phyloP scores from a whole-genome alignment of 352 stramenopile species.

The Globisporangium middletonii region DNA sequence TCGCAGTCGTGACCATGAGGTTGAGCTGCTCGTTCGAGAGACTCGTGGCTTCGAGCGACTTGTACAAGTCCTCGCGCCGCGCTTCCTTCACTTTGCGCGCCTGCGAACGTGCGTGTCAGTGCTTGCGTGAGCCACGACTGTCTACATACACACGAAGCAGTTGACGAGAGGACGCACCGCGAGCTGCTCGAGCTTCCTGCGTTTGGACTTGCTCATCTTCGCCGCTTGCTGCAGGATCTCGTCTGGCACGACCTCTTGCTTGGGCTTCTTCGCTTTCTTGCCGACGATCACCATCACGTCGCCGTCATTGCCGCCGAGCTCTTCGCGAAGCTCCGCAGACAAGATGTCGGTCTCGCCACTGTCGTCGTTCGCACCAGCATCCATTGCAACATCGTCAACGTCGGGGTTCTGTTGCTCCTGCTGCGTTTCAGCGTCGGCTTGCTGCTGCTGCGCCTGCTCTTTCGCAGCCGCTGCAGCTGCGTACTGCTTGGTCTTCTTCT shows the following conservation, averaged over 20 bases:
- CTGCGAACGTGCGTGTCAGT: constrained; percentile 3
- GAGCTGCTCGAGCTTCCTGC: constrained; percentile 74
- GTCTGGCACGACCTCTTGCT: constrained; percentile 39
- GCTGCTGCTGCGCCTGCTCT: constrained; percentile 5
- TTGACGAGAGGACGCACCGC: constrained; percentile 19
- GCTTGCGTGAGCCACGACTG: neutral
- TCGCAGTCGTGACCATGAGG: constrained; percentile 70
- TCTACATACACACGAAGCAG: neutral
- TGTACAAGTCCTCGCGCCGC: constrained; percentile 65
- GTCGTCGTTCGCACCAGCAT: neutral
- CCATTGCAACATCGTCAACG: constrained; percentile 5
- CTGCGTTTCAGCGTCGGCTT: constrained; percentile 1
- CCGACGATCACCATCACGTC: constrained; percentile 60
- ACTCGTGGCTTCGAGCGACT: constrained; percentile 60
- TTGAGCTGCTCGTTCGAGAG: constrained; percentile 60
- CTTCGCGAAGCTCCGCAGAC: constrained; percentile 55
- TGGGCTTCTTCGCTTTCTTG: constrained; percentile 45
- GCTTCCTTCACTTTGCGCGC: constrained; percentile 76
- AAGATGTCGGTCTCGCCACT: constrained; percentile 26
- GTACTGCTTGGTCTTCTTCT: constrained; percentile 39
- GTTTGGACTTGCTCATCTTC: constrained; percentile 78
- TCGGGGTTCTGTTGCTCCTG: neutral
- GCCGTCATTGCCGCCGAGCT: constrained; percentile 53
- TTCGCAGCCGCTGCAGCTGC: neutral
- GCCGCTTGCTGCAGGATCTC: constrained; percentile 57